Evolutionary conservation across 2,329 filamentous ascomycete species (phyloP).

Genomic region (Monosporascus sp.): DNA sequence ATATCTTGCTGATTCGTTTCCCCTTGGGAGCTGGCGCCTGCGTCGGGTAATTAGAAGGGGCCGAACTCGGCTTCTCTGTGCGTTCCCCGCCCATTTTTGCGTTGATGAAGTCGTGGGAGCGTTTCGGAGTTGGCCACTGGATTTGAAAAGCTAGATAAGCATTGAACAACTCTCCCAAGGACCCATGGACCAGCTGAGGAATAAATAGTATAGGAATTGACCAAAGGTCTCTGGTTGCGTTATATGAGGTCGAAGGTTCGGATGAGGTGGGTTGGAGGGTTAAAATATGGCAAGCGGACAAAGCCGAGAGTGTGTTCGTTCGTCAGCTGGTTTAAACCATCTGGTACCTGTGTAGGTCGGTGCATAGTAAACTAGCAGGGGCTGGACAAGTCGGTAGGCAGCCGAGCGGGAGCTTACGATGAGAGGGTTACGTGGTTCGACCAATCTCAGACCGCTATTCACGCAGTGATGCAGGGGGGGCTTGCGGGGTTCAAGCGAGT

Average conservation of each 20-base stretch:
- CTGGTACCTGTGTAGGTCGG: no score
- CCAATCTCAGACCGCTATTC: not conserved
- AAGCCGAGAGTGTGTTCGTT: not conserved
- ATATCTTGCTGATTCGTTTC: constrained; percentile 79
- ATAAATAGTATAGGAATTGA: not conserved
- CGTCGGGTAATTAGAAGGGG: constrained; percentile 45
- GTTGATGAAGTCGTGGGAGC: constrained; percentile 5
- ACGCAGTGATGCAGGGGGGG: not conserved
- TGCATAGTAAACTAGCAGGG: no score
- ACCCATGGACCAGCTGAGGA: not conserved
- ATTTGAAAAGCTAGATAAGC: constrained; percentile 4
- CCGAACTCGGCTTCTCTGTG: constrained; percentile 35
- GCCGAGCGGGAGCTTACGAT: not conserved
- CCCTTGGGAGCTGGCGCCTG: constrained; percentile 54
- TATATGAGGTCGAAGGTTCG: not conserved
- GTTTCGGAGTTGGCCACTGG: constrained; percentile 6
- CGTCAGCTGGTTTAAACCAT: not conserved
- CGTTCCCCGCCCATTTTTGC: constrained; percentile 46
- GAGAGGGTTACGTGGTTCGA: not conserved
- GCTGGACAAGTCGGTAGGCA: no score
- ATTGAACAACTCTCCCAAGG: not conserved
- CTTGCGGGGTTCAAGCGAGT: not conserved
- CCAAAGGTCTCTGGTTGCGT: not conserved
- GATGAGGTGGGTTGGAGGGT: not conserved
- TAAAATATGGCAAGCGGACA: not conserved